Conservation (phyloP, 306 rosid species). For the Citrullus mucosospermus region DNA sequence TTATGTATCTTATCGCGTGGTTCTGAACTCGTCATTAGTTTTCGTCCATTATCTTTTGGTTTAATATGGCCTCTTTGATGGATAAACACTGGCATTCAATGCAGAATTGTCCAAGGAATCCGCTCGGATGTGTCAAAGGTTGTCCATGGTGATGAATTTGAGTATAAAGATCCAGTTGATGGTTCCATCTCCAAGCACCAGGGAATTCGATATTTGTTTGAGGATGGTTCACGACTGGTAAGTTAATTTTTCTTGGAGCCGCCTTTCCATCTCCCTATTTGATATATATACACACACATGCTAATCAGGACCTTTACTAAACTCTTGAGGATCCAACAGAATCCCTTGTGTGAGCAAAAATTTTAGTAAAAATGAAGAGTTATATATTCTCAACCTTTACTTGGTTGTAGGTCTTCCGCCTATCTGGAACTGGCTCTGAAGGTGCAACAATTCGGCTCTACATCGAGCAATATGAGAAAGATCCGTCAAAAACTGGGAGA, state of each 20-base stretch:
- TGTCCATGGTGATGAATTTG: slow-evolving; percentile 76
- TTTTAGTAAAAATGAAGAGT: not conserved
- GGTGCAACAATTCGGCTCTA: slow-evolving; percentile 96
- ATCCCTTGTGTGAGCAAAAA: not conserved
- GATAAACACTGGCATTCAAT: not conserved
- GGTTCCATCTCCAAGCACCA: slow-evolving; percentile 89
- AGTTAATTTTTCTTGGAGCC: slow-evolving; percentile 14
- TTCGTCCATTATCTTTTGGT: not conserved
- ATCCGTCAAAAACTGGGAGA: slow-evolving; percentile 72
- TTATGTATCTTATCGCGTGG: not conserved
- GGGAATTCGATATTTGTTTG: slow-evolving; percentile 91
- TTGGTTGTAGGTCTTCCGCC: slow-evolving; percentile 68
- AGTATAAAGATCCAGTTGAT: slow-evolving; percentile 90
- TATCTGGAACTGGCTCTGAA: slow-evolving; percentile 96
- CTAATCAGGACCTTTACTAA: not conserved
- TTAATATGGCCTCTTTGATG: not conserved
- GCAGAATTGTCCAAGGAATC: slow-evolving; percentile 60
- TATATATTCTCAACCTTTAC: not conserved
- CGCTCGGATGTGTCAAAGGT: slow-evolving; percentile 66
- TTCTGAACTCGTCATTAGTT: not conserved
- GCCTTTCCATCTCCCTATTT: not conserved
- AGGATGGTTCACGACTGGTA: slow-evolving; percentile 98
- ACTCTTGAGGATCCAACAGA: not conserved
- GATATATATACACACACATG: not conserved
- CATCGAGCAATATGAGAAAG: slow-evolving; percentile 95